These are phyloP conservation scores for Agrocybe pediades DNA, from an alignment of 768 basidiomycete genomes.

Conservation along the genomic window DNA sequence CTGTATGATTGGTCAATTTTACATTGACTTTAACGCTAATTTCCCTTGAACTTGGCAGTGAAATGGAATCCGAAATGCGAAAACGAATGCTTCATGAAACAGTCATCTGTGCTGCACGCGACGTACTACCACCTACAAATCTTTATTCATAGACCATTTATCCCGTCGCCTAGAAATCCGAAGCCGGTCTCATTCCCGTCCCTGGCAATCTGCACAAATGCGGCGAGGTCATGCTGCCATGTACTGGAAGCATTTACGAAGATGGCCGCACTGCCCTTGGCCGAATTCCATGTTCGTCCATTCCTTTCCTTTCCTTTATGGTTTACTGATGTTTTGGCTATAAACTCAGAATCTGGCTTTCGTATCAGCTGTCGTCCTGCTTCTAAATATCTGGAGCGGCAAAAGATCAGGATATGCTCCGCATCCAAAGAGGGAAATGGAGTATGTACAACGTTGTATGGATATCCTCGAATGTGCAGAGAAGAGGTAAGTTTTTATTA, in stretches of 20 bases:
- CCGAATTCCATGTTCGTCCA: background rate
- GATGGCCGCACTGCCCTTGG: background rate
- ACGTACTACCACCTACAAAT: conserved; percentile 65
- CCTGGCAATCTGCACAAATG: conserved; percentile 75
- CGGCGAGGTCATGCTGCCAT: conserved; percentile 79
- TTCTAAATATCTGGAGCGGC: conserved; percentile 69
- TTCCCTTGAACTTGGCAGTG: conserved; percentile 27
- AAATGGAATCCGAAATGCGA: conserved; percentile 54
- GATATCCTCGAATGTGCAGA: conserved; percentile 48
- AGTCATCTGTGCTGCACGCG: conserved; percentile 58
- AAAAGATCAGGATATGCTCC: conserved; percentile 46
- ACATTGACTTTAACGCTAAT: background rate
- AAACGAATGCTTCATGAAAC: conserved; percentile 48
- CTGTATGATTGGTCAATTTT: conserved; percentile 32
- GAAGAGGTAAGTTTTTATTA: conserved; percentile 30
- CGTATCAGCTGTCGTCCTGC: too few species aligned
- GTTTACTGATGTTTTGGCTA: too few species aligned
- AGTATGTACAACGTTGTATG: conserved; percentile 62
- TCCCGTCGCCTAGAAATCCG: conserved; percentile 56
- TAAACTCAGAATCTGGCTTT: too few species aligned
- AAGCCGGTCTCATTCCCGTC: conserved; percentile 59
- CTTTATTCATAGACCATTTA: conserved; percentile 76
- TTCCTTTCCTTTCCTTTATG: too few species aligned
- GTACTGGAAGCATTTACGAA: conserved; percentile 53
- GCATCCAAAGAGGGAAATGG: conserved; percentile 53